These are phyloP conservation scores for Ciborinia camelliae DNA, from an alignment of 2,329 filamentous ascomycete genomes.

Conservation along the genomic window DNA sequence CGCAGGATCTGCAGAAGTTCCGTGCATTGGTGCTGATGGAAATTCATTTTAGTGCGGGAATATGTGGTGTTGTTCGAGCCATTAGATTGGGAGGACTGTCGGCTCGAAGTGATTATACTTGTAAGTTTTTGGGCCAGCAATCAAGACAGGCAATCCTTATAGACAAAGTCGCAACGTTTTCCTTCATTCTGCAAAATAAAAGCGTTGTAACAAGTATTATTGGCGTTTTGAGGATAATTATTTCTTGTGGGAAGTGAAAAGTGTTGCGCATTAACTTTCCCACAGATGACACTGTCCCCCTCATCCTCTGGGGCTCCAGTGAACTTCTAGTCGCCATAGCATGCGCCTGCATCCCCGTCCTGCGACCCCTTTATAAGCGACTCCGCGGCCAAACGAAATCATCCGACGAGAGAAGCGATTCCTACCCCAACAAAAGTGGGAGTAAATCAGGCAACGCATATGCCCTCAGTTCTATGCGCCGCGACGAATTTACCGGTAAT, in stretches of 20 bases:
- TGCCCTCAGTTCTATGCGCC: slow-evolving; percentile 8
- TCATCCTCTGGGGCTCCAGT: slow-evolving; percentile 13
- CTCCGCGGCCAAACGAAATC: not conserved
- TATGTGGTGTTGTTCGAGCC: slow-evolving; percentile 14
- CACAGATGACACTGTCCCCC: slow-evolving; percentile 10
- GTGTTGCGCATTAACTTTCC: too few species aligned
- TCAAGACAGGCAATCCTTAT: not conserved
- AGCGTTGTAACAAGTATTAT: too few species aligned
- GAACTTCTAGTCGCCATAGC: slow-evolving; percentile 14
- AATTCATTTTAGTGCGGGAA: not conserved
- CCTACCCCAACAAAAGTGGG: not conserved
- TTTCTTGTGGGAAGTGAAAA: too few species aligned
- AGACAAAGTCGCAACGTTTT: not conserved
- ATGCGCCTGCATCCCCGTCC: slow-evolving; percentile 10
- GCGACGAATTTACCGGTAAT: not conserved
- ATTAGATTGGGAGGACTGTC: not conserved
- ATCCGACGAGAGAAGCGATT: not conserved
- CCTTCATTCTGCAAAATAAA: too few species aligned
- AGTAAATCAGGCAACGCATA: not conserved
- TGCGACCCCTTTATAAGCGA: slow-evolving; percentile 10
- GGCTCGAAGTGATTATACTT: slow-evolving; percentile 5
- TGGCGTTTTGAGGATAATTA: too few species aligned
- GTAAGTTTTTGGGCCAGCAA: slow-evolving; percentile 16
- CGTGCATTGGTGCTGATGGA: not conserved
- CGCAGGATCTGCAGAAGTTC: not conserved